Evolutionary conservation across 495 filamentous ascomycete genomes (phyloP), one percentile per base, ranked within the genome.

Genomic region (Emericellopsis terricola): DNA sequence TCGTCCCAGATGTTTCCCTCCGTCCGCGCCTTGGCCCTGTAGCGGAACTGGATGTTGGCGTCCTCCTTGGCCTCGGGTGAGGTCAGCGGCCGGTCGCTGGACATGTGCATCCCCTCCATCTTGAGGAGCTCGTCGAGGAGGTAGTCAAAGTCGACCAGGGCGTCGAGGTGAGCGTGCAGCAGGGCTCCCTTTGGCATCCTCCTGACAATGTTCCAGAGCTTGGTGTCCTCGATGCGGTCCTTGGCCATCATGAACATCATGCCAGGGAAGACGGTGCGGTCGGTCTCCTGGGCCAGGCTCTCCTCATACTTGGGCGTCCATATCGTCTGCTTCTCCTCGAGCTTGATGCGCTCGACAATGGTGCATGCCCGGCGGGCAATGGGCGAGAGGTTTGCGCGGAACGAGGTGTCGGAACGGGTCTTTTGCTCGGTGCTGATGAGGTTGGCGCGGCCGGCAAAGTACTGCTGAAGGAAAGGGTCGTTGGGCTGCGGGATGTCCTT

Each of bases 151-250:
- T 94, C 81, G 32, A 89, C 78, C 76, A 92, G 87, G 39, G 83
- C 81, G 48, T 89, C 78, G 34, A 89, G 52, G 55, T 94, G 83
- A 5, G 83, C 79, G 55, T 94, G 86, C 34, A 96, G 53, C 7
- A 96, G 64, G 3, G 79, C 73, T 3, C 89, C 89, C 49, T 97
- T 96, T 15, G 89, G 89, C 79, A 97, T 80, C 28, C 57, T 65
- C 31, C 74, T 64, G 3, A 94, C 68, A 35, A 94, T 89, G 40
- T 68, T 66, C 82, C 84, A 96, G 8, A 94, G 63, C 44, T 74
- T 76, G 4, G 80, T 85, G 41, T 63, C 62, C 49, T 87, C 80
- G 72, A 93, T 84, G 8, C 70, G 63, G 15, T 72, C 65, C 49
- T 79, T 83, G 39, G 81, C 81, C 16, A 83, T 59, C 7, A 65